Percentiles rank a stretch among this genome's conserved stretches.
These are phyloP conservation scores for Lithospermum erythrorhizon DNA, from an alignment of 257 asterid genomes.

Conservation along the genomic window DNA sequence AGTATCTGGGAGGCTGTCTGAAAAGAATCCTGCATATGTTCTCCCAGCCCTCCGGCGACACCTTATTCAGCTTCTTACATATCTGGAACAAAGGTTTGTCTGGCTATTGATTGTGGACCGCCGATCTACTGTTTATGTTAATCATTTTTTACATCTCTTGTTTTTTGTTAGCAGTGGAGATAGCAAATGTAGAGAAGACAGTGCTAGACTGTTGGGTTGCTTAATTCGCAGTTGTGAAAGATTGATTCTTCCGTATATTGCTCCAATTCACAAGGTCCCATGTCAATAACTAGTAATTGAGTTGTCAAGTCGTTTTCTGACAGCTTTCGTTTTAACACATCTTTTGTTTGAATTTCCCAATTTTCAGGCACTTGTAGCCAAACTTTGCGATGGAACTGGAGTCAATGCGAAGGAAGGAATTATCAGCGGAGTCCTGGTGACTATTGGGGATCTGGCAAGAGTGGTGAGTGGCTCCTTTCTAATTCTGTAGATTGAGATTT, in stretches of 20 bases:
- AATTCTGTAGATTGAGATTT: not conserved
- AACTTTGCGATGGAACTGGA: slow-evolving; percentile 91
- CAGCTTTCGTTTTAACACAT: slow-evolving; percentile 3
- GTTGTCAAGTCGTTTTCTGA: not conserved
- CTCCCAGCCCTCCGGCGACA: slow-evolving; percentile 99
- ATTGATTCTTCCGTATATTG: slow-evolving; percentile 83
- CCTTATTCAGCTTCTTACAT: slow-evolving; percentile 88
- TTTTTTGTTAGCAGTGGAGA: slow-evolving; percentile 73
- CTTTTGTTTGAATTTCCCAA: slow-evolving; percentile 7
- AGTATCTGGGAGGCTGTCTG: slow-evolving; percentile 94
- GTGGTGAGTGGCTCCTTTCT: slow-evolving; percentile 58
- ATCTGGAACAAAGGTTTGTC: slow-evolving; percentile 85
- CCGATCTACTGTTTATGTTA: not conserved
- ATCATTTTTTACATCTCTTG: slow-evolving; percentile 16
- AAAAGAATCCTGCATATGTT: slow-evolving; percentile 97
- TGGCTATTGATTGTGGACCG: not conserved
- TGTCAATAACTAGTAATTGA: not conserved
- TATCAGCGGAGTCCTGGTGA: slow-evolving; percentile 90
- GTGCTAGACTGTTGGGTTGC: slow-evolving; percentile 97
- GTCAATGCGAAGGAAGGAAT: slow-evolving; percentile 87
- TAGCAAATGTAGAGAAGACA: slow-evolving; percentile 96
- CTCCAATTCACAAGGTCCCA: slow-evolving; percentile 91
- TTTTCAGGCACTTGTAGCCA: slow-evolving; percentile 87
- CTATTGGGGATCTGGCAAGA: slow-evolving; percentile 98
- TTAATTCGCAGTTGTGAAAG: slow-evolving; percentile 95